phyloP scores from a whole-genome alignment of 441 rosid genomes.

The Pelargonium australe region DNA sequence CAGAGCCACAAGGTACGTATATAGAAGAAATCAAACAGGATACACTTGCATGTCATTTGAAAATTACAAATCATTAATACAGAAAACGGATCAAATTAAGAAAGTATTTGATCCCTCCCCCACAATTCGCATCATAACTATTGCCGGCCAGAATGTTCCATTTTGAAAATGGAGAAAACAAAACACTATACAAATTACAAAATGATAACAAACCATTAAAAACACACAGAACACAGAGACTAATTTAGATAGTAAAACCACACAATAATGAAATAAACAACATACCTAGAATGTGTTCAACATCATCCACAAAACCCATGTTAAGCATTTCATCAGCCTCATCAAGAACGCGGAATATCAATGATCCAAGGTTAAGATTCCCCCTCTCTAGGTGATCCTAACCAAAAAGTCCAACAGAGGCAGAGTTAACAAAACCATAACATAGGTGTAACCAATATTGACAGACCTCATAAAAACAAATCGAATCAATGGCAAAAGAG shows the following conservation, averaged over 20 bases:
- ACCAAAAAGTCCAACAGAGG: conserved; percentile 2
- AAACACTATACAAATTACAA: too few relatives aligned
- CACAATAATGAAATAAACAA: neutral
- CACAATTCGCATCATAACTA: too few relatives aligned
- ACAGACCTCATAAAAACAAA: neutral
- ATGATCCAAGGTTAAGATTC: conserved; percentile 52
- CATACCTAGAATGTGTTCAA: conserved; percentile 81
- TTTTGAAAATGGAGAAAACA: too few relatives aligned
- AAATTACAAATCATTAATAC: too few relatives aligned
- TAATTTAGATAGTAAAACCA: too few relatives aligned
- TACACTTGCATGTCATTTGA: too few relatives aligned
- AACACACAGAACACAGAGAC: neutral
- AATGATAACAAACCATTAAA: neutral
- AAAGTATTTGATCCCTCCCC: too few relatives aligned
- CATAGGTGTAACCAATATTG: neutral
- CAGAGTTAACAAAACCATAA: neutral
- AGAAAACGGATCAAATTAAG: too few relatives aligned
- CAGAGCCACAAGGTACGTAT: too few relatives aligned
- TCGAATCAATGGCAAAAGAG: conserved; percentile 3
- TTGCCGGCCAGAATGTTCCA: too few relatives aligned
- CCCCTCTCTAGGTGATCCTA: conserved; percentile 83
- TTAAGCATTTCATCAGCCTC: conserved; percentile 97
- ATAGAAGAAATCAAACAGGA: too few relatives aligned
- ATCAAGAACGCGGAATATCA: conserved; percentile 87
- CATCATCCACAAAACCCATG: conserved; percentile 97